These are phyloP conservation scores for Fusarium coicis DNA, from an alignment of 2,329 filamentous ascomycete genomes.

Conservation along the genomic window DNA sequence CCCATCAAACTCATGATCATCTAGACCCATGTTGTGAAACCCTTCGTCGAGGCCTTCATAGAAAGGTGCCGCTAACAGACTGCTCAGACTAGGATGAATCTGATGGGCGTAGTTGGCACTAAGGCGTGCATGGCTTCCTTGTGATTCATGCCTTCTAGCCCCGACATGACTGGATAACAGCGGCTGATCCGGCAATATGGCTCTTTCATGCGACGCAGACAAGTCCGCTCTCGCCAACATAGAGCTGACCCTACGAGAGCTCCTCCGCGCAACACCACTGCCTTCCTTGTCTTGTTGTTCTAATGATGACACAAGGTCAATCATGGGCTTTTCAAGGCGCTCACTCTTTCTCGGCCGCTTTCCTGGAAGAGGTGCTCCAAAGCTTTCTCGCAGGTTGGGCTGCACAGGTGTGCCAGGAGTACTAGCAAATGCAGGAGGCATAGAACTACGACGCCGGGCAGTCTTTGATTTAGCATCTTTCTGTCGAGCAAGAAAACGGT, in stretches of 20 bases:
- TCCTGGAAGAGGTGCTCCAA: constrained; percentile 68
- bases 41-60: constrained; percentile 78
- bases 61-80: constrained; percentile 74
- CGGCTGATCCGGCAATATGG: constrained; percentile 78
- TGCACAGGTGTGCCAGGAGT: constrained; percentile 82
- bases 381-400: constrained; percentile 78
- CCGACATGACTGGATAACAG: constrained; percentile 55
- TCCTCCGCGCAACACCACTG: constrained; percentile 64
- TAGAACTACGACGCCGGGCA: constrained; percentile 68
- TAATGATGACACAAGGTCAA: constrained; percentile 76
- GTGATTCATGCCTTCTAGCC: constrained; percentile 76
- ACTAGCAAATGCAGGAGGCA: constrained; percentile 76
- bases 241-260: constrained; percentile 87
- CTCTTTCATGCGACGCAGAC: constrained; percentile 83
- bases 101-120: constrained; percentile 58
- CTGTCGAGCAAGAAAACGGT: constrained; percentile 60
- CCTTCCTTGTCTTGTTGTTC: constrained; percentile 72
- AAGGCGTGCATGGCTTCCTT: constrained; percentile 58
- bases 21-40: constrained; percentile 77
- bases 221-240: constrained; percentile 88
- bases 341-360: constrained; percentile 66
- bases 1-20: constrained; percentile 77
- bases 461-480: constrained; percentile 59
- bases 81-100: constrained; percentile 65
- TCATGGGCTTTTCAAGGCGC: constrained; percentile 62